Percentiles rank a stretch among this genome's conserved stretches.
phyloP scores from a whole-genome alignment of 345 rosid genomes.

The Eucalyptus cloeziana region DNA sequence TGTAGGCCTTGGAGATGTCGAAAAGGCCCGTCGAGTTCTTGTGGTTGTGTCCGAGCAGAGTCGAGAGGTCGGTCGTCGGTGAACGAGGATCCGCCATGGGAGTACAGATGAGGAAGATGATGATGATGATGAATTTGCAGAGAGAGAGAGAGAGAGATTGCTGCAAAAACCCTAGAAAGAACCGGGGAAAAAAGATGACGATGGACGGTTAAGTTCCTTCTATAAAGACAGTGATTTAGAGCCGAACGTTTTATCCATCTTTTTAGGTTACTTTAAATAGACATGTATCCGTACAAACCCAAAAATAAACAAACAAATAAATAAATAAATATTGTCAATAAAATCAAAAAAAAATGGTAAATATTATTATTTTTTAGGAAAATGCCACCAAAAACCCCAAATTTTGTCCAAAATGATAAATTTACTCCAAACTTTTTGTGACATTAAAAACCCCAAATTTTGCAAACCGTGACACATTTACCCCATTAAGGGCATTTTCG shows the following conservation, averaged over 20 bases:
- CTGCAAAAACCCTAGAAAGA: not conserved
- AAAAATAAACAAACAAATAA: not conserved
- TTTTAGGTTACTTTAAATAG: not conserved
- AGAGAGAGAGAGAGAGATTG: not conserved
- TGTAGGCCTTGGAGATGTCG: constrained; percentile 45
- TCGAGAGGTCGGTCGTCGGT: not conserved
- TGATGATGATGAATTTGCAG: not conserved
- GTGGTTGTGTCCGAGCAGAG: not conserved
- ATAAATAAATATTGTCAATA: not conserved
- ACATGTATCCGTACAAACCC: not conserved
- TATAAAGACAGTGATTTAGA: not conserved
- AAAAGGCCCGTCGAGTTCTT: not conserved
- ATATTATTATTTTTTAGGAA: too few relatives aligned
- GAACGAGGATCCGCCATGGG: constrained; percentile 1
- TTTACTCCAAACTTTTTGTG: too few relatives aligned
- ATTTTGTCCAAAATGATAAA: too few relatives aligned
- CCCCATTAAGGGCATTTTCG: too few relatives aligned
- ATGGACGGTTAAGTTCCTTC: not conserved
- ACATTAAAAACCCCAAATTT: too few relatives aligned
- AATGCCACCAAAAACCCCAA: too few relatives aligned
- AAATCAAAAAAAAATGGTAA: not conserved
- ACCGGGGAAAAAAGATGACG: not conserved
- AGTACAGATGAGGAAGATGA: not conserved
- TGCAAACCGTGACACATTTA: too few relatives aligned
- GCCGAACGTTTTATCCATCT: not conserved